Evolutionary conservation across 495 filamentous ascomycete genomes (phyloP).

Genomic region (Hypoxylon fuscum): DNA sequence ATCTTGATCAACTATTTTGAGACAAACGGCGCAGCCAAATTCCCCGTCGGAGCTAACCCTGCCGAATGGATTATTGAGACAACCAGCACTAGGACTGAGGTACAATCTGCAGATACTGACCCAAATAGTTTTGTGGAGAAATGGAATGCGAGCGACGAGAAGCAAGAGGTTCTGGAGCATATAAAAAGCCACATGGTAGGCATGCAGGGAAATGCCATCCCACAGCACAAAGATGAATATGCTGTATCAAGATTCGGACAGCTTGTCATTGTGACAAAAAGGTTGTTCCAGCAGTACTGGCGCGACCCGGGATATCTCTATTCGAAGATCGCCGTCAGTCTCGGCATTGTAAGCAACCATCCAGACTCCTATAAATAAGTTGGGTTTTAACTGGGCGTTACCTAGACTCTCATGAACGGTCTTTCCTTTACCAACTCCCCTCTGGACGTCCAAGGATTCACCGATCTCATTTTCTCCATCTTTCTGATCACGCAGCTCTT

Average conservation of each 20-base stretch:
- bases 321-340: slow-evolving; percentile 56
- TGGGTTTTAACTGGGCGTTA: too few relatives aligned
- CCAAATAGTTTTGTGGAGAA: too few relatives aligned
- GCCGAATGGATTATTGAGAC: slow-evolving; percentile 69
- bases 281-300: slow-evolving; percentile 90
- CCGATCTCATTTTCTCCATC: slow-evolving; percentile 86
- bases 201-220: too few relatives aligned
- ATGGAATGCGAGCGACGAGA: slow-evolving; percentile 44
- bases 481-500: slow-evolving; percentile 84
- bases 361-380: too few relatives aligned
- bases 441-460: slow-evolving; percentile 76
- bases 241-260: too few relatives aligned
- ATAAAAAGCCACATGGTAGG: too few relatives aligned
- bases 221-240: too few relatives aligned
- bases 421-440: slow-evolving; percentile 75
- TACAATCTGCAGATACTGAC: too few relatives aligned
- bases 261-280: slow-evolving; percentile 41
- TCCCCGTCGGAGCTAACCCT: slow-evolving; percentile 62
- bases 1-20: slow-evolving; percentile 57
- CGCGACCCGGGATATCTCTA: slow-evolving; percentile 86
- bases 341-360: too few relatives aligned
- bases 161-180: slow-evolving; percentile 63
- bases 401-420: not conserved
- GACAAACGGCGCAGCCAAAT: slow-evolving; percentile 58
- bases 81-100: too few relatives aligned